These are phyloP conservation scores for Xylaria digitata DNA, from an alignment of 2,329 filamentous ascomycete genomes.

Conservation along the genomic window DNA sequence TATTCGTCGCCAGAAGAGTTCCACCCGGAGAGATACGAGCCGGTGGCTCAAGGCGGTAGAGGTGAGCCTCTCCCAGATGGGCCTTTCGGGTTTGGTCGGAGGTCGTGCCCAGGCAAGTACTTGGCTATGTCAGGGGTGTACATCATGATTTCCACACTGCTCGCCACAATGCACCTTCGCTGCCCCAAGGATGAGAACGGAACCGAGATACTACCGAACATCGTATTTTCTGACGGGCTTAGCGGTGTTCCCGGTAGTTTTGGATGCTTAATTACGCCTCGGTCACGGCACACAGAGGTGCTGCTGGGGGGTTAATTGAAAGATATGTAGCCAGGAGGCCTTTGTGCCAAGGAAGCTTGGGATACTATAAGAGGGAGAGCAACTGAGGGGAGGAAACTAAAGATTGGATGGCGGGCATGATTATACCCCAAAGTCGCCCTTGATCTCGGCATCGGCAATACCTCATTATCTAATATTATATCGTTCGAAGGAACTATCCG, in stretches of 20 bases:
- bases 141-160: conserved; percentile 51
- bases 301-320: conserved; percentile 21
- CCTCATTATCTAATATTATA: neutral
- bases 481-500: no score
- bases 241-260: conserved; percentile 33
- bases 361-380: neutral
- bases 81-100: conserved; percentile 58
- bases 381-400: neutral
- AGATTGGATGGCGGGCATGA: neutral
- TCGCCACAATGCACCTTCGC: conserved; percentile 47
- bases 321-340: no score
- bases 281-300: conserved; percentile 18
- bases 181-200: conserved; percentile 38
- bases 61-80: conserved; percentile 49
- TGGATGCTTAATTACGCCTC: conserved; percentile 29
- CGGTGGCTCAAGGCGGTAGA: conserved; percentile 41
- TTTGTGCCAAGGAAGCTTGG: no score
- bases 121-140: conserved; percentile 63
- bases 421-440: neutral
- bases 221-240: conserved; percentile 32
- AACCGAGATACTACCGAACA: conserved; percentile 29
- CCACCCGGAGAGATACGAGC: conserved; percentile 48
- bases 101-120: conserved; percentile 57
- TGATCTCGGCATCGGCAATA: neutral
- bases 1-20: conserved; percentile 51